These are phyloP conservation scores for Mariannaea sp. DNA, from an alignment of 2,329 filamentous ascomycete genomes.

Conservation along the genomic window DNA sequence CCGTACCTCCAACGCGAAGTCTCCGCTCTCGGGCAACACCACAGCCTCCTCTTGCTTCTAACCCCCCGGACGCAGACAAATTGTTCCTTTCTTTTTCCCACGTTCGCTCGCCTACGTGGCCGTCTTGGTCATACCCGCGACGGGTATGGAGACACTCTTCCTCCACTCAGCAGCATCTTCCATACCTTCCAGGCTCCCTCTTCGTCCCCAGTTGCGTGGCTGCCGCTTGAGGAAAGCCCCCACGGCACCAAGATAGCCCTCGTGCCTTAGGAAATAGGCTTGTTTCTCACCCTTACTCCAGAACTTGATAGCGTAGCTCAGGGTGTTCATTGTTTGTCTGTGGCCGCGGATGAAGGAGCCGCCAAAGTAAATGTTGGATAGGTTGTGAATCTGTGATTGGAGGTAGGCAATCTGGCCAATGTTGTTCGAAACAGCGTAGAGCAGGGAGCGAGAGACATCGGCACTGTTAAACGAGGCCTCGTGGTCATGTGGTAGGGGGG, in stretches of 20 bases:
- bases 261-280: constrained; percentile 93
- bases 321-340: constrained; percentile 95
- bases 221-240: constrained; percentile 93
- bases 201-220: constrained; percentile 86
- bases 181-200: constrained; percentile 71
- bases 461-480: constrained; percentile 67
- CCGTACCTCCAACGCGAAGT: constrained; percentile 1
- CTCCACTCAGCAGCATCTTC: constrained; percentile 42
- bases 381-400: constrained; percentile 91
- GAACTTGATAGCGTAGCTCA: constrained; percentile 96
- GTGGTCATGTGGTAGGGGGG: constrained; percentile 59
- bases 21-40: constrained; percentile 15
- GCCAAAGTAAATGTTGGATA: constrained; percentile 95
- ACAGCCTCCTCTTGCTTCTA: not conserved
- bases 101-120: constrained; percentile 6
- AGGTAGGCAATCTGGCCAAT: constrained; percentile 97
- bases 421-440: constrained; percentile 97
- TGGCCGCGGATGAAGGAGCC: constrained; percentile 97
- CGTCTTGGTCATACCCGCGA: constrained; percentile 19
- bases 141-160: constrained; percentile 28
- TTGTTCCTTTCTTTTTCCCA: not conserved
- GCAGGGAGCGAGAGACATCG: constrained; percentile 87
- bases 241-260: constrained; percentile 92
- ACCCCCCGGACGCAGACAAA: not conserved
- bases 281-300: constrained; percentile 95